Evolutionary conservation across 768 basidiomycete genomes (phyloP).

Genomic region (Termitomyces sp.): DNA sequence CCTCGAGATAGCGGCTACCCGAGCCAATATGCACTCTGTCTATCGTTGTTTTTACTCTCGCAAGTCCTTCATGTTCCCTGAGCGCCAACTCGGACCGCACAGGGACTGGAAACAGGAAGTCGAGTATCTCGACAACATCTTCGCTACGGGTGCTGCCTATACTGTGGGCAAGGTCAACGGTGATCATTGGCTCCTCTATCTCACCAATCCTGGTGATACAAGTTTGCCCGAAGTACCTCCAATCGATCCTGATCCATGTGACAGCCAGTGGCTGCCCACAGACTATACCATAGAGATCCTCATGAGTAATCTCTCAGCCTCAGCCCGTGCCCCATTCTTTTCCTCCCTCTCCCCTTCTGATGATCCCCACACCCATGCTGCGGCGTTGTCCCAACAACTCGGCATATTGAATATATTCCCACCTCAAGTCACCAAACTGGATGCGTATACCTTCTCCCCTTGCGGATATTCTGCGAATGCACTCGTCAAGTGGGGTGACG

Average conservation of each 20-base stretch:
- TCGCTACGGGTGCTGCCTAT: conserved; percentile 88
- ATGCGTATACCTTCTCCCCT: conserved; percentile 91
- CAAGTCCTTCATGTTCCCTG: conserved; percentile 99
- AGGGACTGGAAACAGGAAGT: conserved; percentile 93
- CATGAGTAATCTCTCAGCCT: conserved; percentile 85
- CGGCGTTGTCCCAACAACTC: conserved; percentile 60
- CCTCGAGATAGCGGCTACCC: conserved; percentile 80
- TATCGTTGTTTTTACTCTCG: conserved; percentile 96
- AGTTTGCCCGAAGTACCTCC: conserved; percentile 2
- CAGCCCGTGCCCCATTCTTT: conserved; percentile 78
- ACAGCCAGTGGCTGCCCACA: conserved; percentile 28
- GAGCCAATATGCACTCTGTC: conserved; percentile 66
- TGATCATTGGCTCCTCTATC: conserved; percentile 97
- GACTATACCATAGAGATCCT: conserved; percentile 98
- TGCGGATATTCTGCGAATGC: conserved; percentile 98
- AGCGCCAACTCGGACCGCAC: conserved; percentile 90
- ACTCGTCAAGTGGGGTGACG: conserved; percentile 62
- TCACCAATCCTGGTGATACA: conserved; percentile 57
- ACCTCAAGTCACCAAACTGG: conserved; percentile 71
- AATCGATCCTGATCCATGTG: conserved; percentile 4
- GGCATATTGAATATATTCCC: conserved; percentile 87
- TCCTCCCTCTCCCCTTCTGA: conserved; percentile 31
- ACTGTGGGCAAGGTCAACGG: conserved; percentile 97
- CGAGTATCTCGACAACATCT: conserved; percentile 85
- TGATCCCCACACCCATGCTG: conserved; percentile 41